These are phyloP conservation scores for Piloderma croceum DNA, from an alignment of 768 basidiomycete genomes.

Conservation along the genomic window DNA sequence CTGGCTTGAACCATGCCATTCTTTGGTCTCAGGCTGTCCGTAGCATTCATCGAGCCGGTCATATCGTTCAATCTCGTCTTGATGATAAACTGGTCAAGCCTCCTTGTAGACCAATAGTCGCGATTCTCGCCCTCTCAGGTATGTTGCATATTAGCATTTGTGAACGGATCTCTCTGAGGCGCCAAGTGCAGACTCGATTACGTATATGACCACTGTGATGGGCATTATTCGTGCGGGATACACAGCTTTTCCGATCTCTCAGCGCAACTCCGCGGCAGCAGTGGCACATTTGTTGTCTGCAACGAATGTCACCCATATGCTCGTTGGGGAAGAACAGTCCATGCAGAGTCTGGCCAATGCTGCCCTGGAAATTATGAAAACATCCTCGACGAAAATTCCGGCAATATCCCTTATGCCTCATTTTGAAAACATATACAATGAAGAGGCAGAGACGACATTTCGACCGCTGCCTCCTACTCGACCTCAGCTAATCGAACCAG, in stretches of 20 bases:
- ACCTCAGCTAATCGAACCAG: slow-evolving; percentile 7
- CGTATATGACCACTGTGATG: slow-evolving; percentile 21
- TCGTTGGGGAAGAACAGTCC: slow-evolving; percentile 13
- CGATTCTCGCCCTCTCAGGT: too few species aligned
- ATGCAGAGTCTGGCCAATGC: slow-evolving; percentile 14
- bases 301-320: slow-evolving; percentile 1
- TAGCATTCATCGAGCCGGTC: slow-evolving; percentile 39
- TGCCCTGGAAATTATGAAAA: slow-evolving; percentile 1
- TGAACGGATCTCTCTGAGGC: too few species aligned
- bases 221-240: slow-evolving; percentile 20
- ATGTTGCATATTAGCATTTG: too few species aligned
- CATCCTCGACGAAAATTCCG: not conserved
- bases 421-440: not conserved
- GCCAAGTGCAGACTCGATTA: slow-evolving; percentile 31
- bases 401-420: not conserved
- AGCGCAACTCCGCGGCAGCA: slow-evolving; percentile 1
- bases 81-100: not conserved
- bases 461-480: slow-evolving; percentile 23
- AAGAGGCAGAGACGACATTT: slow-evolving; percentile 12
- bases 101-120: too few species aligned
- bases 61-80: slow-evolving; percentile 25
- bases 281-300: not conserved
- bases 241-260: slow-evolving; percentile 17
- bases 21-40: slow-evolving; percentile 37
- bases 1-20: slow-evolving; percentile 21